phyloP scores from a whole-genome alignment of 2,329 filamentous ascomycete species.

The Fusarium oligoseptatum region DNA sequence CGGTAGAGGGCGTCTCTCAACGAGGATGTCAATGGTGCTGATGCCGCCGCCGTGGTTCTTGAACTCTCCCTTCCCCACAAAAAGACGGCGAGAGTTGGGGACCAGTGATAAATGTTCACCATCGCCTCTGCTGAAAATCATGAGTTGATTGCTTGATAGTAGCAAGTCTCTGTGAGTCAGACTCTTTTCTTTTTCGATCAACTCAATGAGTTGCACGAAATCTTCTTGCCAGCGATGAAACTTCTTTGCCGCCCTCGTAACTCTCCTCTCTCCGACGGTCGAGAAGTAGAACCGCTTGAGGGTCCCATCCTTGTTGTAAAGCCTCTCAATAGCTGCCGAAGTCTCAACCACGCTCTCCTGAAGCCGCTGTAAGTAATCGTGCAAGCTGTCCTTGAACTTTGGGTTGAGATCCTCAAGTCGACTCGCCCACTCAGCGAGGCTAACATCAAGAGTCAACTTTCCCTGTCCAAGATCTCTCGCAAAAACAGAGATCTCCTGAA shows the following conservation, averaged over 20 bases:
- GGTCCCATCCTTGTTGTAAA: background rate
- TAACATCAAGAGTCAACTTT: background rate
- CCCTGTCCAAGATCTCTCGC: background rate
- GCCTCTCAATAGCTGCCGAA: background rate
- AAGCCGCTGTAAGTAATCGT: background rate
- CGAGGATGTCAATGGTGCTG: background rate
- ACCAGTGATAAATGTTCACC: background rate
- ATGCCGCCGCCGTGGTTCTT: background rate
- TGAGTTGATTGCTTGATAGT: background rate
- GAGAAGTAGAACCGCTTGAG: background rate
- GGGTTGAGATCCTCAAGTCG: background rate
- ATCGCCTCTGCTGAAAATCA: background rate
- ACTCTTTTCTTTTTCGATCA: background rate
- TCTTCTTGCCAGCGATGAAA: background rate
- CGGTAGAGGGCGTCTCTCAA: background rate
- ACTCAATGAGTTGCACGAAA: background rate
- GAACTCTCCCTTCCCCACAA: background rate
- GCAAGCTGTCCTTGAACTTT: background rate
- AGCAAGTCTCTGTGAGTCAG: background rate
- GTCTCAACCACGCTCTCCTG: background rate
- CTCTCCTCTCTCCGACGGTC: background rate
- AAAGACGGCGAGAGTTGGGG: background rate
- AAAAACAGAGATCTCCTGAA: background rate
- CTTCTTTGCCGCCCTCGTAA: background rate
- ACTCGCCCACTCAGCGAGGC: background rate